Base-by-base conservation (phyloP, 805 yeast species). In the Starmerella bombicola region DNA sequence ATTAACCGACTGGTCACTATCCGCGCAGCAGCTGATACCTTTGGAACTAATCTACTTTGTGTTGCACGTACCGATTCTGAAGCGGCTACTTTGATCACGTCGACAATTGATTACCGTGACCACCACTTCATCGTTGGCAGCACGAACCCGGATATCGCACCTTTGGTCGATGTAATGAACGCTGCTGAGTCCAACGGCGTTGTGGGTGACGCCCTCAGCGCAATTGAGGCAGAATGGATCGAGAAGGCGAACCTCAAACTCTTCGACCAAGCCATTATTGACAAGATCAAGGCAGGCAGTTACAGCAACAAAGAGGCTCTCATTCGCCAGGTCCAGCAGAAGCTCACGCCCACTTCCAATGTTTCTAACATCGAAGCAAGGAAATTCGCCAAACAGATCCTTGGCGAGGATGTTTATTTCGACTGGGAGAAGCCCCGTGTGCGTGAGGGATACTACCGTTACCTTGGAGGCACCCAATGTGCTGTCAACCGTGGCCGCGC, bases 41-140 rank as follows among this genome's bases (percentile, higher is more conserved):
- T 83, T 66, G 91, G 93, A 38, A 73, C 85, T 33, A 85, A 85
- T 58, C 71, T 88, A 58, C 66, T 88, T 49, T 73, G 78, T 50
- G 93, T 88, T 56, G 96, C 96, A 38, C 78, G 97, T 69, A 85
- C 96, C 29, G 97, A 88, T 64, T 83, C 95, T 41, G 97, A 88
- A 68, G 96, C 95, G 51, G 97, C 96, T 35, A 88, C 96, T 40
- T 72, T 88, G 59, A 70, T 88, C 59, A 83, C 95, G 46, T 83
- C 95, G 17, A 80, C 96, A 40, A 86, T 88, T 56, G 97, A 88
- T 64, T 76, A 71, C 65, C 76, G 97, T 63, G 97, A 88, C 64
- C 97, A 88, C 62, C 84, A 78, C 67, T 88, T 82, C 62, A 70
- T 88, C 55, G 74, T 80, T 52, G 97, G 97, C 57, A 68, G 91